These are phyloP conservation scores for Oryza meyeriana DNA, from an alignment of 176 grass and related monocot species.

Conservation along the genomic window DNA sequence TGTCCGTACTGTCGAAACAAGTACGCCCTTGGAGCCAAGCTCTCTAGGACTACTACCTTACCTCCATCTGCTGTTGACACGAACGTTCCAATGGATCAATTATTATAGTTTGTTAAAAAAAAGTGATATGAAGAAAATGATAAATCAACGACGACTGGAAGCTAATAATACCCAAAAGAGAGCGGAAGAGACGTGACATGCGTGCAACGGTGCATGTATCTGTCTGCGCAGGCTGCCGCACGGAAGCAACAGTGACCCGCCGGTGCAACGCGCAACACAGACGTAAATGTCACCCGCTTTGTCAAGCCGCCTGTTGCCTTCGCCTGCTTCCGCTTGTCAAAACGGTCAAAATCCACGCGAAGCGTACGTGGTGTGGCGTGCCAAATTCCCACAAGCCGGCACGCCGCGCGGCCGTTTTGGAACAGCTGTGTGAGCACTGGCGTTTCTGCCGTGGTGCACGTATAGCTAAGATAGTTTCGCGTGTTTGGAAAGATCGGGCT, in stretches of 20 bases:
- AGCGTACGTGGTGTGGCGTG: neutral
- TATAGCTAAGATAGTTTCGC: neutral
- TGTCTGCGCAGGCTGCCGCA: neutral
- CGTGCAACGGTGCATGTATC: neutral
- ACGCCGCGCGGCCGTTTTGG: neutral
- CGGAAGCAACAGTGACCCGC: conserved; percentile 17
- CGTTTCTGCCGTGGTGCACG: neutral
- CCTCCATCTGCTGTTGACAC: neutral
- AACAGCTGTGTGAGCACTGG: neutral
- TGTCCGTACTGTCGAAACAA: neutral
- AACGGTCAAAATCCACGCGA: neutral
- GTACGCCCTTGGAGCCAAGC: neutral
- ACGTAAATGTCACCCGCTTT: conserved; percentile 9
- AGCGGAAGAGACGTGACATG: neutral
- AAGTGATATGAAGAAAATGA: neutral
- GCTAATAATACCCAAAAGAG: neutral
- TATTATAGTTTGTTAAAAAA: neutral
- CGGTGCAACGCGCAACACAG: conserved; percentile 18
- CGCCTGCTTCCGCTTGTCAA: neutral
- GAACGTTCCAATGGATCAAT: neutral
- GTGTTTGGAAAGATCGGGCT: neutral
- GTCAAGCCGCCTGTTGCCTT: neutral
- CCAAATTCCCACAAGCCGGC: no score
- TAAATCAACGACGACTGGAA: neutral
- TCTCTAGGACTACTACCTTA: neutral